Percentiles rank a stretch among this genome's conserved stretches.
These are phyloP conservation scores for Rhizopogon rudus DNA, from an alignment of 768 basidiomycete species.

Conservation along the genomic window DNA sequence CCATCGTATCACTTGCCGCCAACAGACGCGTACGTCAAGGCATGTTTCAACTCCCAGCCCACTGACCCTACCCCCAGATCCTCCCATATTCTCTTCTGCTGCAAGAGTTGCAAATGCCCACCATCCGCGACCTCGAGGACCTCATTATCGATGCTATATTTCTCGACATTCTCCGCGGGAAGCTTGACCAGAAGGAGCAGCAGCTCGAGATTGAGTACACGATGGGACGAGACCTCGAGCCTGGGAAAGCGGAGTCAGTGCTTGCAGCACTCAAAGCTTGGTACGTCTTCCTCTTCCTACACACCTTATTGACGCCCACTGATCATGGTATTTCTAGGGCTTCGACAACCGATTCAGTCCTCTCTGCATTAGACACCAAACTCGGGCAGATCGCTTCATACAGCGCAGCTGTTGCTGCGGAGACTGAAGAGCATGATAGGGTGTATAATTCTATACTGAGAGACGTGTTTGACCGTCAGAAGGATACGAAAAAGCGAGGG, in stretches of 20 bases:
- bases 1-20: slow-evolving; percentile 80
- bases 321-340: slow-evolving; percentile 43
- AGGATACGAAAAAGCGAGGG: slow-evolving; percentile 45
- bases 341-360: slow-evolving; percentile 62
- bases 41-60: not conserved
- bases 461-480: slow-evolving; percentile 60
- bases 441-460: slow-evolving; percentile 47
- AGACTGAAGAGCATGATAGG: slow-evolving; percentile 53
- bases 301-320: not conserved
- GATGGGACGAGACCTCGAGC: slow-evolving; percentile 88
- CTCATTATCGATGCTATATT: slow-evolving; percentile 97
- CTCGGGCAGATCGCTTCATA: slow-evolving; percentile 51
- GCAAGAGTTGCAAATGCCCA: slow-evolving; percentile 64
- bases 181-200: slow-evolving; percentile 88
- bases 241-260: slow-evolving; percentile 58
- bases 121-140: slow-evolving; percentile 89
- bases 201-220: slow-evolving; percentile 91
- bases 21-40: slow-evolving; percentile 60
- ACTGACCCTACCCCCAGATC: slow-evolving; percentile 43
- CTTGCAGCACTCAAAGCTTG: slow-evolving; percentile 62
- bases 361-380: slow-evolving; percentile 69
- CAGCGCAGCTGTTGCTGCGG: slow-evolving; percentile 32
- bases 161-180: slow-evolving; percentile 82
- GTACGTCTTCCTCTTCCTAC: slow-evolving; percentile 31
- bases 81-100: slow-evolving; percentile 78